Evolutionary conservation across 2,329 filamentous ascomycete species (phyloP), one percentile per base, ranked within the genome.

Genomic region (Dactylellina sp.): DNA sequence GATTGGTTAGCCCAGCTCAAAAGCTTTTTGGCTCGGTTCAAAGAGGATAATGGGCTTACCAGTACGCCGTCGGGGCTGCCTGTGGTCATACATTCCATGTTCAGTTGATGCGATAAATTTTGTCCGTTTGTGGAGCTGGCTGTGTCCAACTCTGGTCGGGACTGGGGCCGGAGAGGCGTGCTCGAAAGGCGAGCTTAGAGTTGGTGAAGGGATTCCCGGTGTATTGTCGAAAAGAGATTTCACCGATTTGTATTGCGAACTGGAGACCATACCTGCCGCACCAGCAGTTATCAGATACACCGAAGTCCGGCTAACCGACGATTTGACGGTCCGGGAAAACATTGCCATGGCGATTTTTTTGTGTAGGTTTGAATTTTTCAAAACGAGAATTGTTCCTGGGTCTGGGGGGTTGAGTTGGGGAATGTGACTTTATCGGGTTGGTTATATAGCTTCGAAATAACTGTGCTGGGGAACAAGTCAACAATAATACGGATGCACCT

Each of bases 31-130:
- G 11, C 18, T 14, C 25, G 18, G n/a, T 25, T 9, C 7, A 60
- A 25, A 18, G 7, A 12, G 12, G 56, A 24, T 5, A 14, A 32
- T 1, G 25, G 18, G 59, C 53, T 63, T 56, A 79, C 78, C 77
- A 93, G 91, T 78, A 91, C 91, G 57, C 85, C 85, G 35, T 85
- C 86, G 64, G 87, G 82, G 52, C 87, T 83, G 74, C 85, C 86
- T 62, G 85, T 63, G 7, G 42, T 78, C 55, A 74, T 77, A 56
- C 63, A 55, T 50, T 76, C 77, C 78, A 78, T 79, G 70, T 44
- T 74, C 70, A 1, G 70, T 66, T 7, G 70, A 59, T 50, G 70
- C 70, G 46, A 74, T 74, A 25, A 74, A 74, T 60, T 74, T 66
- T 22, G 46, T 74, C 14, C 47, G 46, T 32, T 25, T 60, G 22